Percentiles rank a stretch among this genome's conserved stretches.
Evolutionary conservation across 371 early-diverging fungal genomes (phyloP).

Genomic region (Lichtheimia corymbifera): DNA sequence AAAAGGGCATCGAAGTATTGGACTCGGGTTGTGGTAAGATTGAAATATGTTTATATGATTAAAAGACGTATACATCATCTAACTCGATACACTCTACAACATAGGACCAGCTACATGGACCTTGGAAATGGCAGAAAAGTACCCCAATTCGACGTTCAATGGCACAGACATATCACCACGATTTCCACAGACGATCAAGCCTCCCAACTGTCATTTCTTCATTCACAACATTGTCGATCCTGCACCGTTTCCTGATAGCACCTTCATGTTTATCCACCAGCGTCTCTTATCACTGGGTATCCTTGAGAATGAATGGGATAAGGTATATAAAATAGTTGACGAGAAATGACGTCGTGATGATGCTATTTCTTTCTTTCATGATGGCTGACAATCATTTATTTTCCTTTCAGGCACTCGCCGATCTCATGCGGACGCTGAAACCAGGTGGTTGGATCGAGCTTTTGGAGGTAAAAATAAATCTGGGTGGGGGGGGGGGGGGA

Average conservation of each 20-base stretch:
- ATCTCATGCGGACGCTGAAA: conserved; percentile 13
- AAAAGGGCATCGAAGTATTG: conserved; percentile 19
- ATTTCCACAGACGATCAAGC: conserved; percentile 20
- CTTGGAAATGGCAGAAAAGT: conserved; percentile 24
- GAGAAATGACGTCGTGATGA: not conserved
- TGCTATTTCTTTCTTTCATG: not conserved
- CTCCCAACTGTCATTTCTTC: conserved; percentile 39
- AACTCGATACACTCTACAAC: conserved; percentile 16
- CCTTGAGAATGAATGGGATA: conserved; percentile 28
- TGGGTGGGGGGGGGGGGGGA: not conserved
- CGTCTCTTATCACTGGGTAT: conserved; percentile 39
- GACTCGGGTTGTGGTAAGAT: conserved; percentile 24
- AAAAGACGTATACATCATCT: not conserved
- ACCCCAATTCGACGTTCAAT: conserved; percentile 20
- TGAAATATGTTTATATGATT: not conserved
- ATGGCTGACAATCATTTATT: conserved; percentile 1
- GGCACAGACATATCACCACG: conserved; percentile 21
- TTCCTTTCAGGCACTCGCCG: conserved; percentile 8
- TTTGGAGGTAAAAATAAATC: conserved; percentile 12
- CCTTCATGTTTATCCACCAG: conserved; percentile 59
- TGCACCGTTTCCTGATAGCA: conserved; percentile 50
- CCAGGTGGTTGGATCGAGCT: conserved; percentile 30
- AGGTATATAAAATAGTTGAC: conserved; percentile 15
- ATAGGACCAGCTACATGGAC: conserved; percentile 31
- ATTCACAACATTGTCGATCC: conserved; percentile 54